phyloP scores from a whole-genome alignment of 2,329 filamentous ascomycete species.

The Zasmidium citrigriseum region DNA sequence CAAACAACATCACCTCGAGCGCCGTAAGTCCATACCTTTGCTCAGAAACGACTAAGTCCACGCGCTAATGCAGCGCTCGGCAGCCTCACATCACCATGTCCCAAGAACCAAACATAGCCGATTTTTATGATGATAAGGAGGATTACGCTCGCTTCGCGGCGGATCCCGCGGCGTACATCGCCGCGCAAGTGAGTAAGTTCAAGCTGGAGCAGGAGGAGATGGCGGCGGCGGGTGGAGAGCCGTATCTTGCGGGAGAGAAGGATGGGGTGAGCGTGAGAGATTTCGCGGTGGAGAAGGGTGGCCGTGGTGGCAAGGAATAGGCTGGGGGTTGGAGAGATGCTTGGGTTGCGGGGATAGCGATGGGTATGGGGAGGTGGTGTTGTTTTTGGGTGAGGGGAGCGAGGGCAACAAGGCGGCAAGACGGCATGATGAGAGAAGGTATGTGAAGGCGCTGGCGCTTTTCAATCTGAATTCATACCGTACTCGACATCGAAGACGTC shows the following conservation, averaged over 20 bases:
- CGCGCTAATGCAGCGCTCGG: too few species aligned
- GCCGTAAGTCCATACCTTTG: too few species aligned
- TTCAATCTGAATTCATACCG: slow-evolving; percentile 32
- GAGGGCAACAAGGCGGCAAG: too few species aligned
- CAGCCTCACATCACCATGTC: too few species aligned
- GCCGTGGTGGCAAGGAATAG: not conserved
- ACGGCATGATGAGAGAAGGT: not conserved
- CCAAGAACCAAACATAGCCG: too few species aligned
- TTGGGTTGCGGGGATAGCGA: not conserved
- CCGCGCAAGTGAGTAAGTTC: not conserved
- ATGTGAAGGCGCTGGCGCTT: too few species aligned
- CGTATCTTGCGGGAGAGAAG: not conserved
- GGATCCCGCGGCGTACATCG: slow-evolving; percentile 6
- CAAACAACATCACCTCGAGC: too few species aligned
- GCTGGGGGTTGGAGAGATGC: not conserved
- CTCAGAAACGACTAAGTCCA: too few species aligned
- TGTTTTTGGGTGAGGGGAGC: not conserved
- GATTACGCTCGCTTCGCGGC: not conserved
- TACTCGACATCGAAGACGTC: slow-evolving; percentile 31
- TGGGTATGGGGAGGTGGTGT: not conserved
- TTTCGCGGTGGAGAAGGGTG: slow-evolving; percentile 4
- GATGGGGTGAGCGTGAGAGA: slow-evolving; percentile 9
- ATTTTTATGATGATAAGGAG: too few species aligned
- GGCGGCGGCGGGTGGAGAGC: not conserved
- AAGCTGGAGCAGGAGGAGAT: not conserved